A percentile compares a stretch with the other conserved stretches of the same genome.
Evolutionary conservation across 1,284 basidiomycete species (phyloP).

Genomic region (Tilletia walkeri): DNA sequence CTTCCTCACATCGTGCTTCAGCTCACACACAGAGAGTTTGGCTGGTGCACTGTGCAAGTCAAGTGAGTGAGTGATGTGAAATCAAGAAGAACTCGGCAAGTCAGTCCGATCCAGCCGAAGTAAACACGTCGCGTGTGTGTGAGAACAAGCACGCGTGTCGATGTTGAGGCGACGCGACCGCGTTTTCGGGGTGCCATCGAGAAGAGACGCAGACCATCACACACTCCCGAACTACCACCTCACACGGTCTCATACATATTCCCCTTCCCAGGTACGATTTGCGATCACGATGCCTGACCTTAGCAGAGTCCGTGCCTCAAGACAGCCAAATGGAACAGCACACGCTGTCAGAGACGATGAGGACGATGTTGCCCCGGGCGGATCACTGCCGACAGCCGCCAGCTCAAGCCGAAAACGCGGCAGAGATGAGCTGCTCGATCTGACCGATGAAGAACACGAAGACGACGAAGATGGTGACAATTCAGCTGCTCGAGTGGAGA

Average conservation of each 20-base stretch:
- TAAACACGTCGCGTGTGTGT: background rate
- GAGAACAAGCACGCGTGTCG: background rate
- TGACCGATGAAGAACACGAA: background rate
- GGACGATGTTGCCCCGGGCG: background rate
- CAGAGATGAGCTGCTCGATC: background rate
- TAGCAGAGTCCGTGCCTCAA: background rate
- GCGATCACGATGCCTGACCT: background rate
- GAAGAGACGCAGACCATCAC: background rate
- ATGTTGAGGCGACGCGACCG: background rate
- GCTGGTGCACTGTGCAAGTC: no score
- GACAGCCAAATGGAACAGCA: background rate
- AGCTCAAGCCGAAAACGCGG: background rate
- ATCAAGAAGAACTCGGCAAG: background rate
- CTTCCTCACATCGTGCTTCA: slow-evolving; percentile 69
- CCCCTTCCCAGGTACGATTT: no score
- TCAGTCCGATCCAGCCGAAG: background rate
- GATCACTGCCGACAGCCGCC: background rate
- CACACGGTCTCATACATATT: no score
- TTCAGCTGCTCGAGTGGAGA: background rate
- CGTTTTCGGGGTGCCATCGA: slow-evolving; percentile 2
- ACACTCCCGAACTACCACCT: no score
- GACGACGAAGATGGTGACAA: slow-evolving; percentile 2
- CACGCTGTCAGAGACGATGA: background rate
- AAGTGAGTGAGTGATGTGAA: no score
- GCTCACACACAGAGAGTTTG: no score